Evolutionary conservation across 2,329 filamentous ascomycete species (phyloP), one percentile per base, ranked within the genome.

Genomic region (Neurospora sp.): DNA sequence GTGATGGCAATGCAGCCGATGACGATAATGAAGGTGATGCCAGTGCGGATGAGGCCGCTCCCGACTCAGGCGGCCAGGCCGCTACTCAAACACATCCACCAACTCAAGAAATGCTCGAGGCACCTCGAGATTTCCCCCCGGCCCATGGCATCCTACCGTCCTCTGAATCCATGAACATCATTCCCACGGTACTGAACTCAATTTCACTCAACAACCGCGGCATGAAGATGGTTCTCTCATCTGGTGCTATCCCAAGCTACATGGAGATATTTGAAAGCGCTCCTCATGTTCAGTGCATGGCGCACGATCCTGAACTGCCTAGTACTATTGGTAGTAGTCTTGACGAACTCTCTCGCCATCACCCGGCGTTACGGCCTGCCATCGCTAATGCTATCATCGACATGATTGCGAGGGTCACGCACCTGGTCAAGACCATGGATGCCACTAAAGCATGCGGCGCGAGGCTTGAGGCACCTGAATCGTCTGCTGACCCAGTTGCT

Each of bases 211-310:
- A 97, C 75, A 91, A 92, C 72, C 85, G 88, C 38, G 96, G 96
- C 9, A 91, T 97, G 84, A 91, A 91, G 76, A 86, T 97, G 77
- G 96, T 99, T 76, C 89, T 93, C 70, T 87, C 89, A 0, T 97
- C 94, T 0, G 86, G 89, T 70, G 94, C 93, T 1, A 85, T 99
- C 66, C 90, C 94, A 70, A 92, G 89, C 74, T 98, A 94, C 78
- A 91, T 99, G 73, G 93, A 97, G 78, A 93, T 98, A n/a, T 99
- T 99, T 74, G 93, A 97, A 79, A 98, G 93, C 74, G 90, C 93
- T 2, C 86, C 89, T 17, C 96, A 99, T 80, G 89, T 99, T 70
- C 92, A 91, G 75, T 91, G 90, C 73, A 89, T 99, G 85, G 89
- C 92, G 72, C 83, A 84, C 43, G 95, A 97, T 73, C 83, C 86